A percentile compares a stretch with the other conserved stretches of the same genome.
Conservation (phyloP, 495 filamentous ascomycete genomes). For the Hypoxylon trugodes region DNA sequence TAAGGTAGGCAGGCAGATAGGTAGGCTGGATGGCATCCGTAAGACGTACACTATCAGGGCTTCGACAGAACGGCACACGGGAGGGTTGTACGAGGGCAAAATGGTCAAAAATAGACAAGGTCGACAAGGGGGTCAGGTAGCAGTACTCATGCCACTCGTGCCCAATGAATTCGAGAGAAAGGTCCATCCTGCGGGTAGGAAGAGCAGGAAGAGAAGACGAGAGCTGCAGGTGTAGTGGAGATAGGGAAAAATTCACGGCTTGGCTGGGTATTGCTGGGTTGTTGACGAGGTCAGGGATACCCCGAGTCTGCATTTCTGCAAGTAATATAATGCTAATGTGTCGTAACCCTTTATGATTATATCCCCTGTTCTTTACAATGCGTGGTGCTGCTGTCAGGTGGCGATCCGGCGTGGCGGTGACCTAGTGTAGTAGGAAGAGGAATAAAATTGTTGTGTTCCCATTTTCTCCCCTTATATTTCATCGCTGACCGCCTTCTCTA, state of each 20-base stretch:
- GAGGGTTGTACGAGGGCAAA: constrained; percentile 34
- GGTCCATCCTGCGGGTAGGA: constrained; percentile 35
- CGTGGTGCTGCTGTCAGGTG: constrained; percentile 32
- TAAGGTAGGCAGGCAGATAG: background rate
- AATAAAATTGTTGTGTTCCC: too few species aligned
- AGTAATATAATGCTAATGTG: constrained; percentile 40
- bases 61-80: constrained; percentile 17
- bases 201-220: constrained; percentile 34
- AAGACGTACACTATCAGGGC: constrained; percentile 29
- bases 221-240: constrained; percentile 42
- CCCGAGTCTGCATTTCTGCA: constrained; percentile 36
- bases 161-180: constrained; percentile 44
- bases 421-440: background rate
- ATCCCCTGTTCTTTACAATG: constrained; percentile 9
- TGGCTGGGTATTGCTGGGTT: too few species aligned
- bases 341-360: constrained; percentile 22
- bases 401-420: constrained; percentile 34
- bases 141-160: constrained; percentile 41
- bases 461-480: background rate
- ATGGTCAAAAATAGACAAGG: constrained; percentile 41
- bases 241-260: constrained; percentile 40
- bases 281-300: constrained; percentile 33
- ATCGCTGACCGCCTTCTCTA: constrained; percentile 5
- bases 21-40: too few species aligned
- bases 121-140: constrained; percentile 47